A percentile compares a stretch with the other conserved stretches of the same genome.
phyloP scores from a whole-genome alignment of 805 yeast genomes.

The Saccharomycopsis microspora region DNA sequence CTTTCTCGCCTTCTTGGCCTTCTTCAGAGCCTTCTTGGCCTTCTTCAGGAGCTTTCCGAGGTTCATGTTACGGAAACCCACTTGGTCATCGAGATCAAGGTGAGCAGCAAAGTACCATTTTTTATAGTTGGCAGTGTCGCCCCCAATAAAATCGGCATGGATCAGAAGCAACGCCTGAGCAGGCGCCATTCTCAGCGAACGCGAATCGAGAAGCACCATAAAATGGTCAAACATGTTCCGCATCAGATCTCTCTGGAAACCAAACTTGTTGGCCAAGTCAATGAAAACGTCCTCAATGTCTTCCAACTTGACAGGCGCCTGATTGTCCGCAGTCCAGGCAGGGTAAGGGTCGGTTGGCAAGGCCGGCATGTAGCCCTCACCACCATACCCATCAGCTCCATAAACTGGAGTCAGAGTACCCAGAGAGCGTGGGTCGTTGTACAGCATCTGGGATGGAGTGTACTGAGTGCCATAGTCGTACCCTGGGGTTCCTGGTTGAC shows the following conservation, averaged over 20 bases:
- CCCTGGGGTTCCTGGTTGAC: slow-evolving; percentile 51
- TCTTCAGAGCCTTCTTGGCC: slow-evolving; percentile 72
- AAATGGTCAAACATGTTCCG: slow-evolving; percentile 84
- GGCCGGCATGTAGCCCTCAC: slow-evolving; percentile 45
- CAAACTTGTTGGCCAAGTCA: slow-evolving; percentile 72
- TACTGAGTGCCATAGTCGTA: slow-evolving; percentile 55
- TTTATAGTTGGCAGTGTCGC: slow-evolving; percentile 74
- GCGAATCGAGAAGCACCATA: slow-evolving; percentile 72
- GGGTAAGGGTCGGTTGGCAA: slow-evolving; percentile 91
- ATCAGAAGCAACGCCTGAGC: slow-evolving; percentile 73
- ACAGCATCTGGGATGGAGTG: slow-evolving; percentile 81
- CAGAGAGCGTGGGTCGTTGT: slow-evolving; percentile 75
- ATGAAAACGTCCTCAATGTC: slow-evolving; percentile 82
- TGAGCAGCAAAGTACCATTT: slow-evolving; percentile 88
- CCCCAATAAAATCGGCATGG: slow-evolving; percentile 85
- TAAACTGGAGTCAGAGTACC: slow-evolving; percentile 94
- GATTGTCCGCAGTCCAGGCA: slow-evolving; percentile 97
- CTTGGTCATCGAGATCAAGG: slow-evolving; percentile 72
- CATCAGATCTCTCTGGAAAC: slow-evolving; percentile 89
- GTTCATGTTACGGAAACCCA: slow-evolving; percentile 75
- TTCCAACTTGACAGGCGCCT: slow-evolving; percentile 74
- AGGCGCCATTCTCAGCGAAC: slow-evolving; percentile 84
- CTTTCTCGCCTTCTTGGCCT: slow-evolving; percentile 64
- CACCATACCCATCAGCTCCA: slow-evolving; percentile 41
- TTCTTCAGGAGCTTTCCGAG: slow-evolving; percentile 67